Conservation (phyloP, 2,329 filamentous ascomycete genomes). For the Aspergillus sp. region DNA sequence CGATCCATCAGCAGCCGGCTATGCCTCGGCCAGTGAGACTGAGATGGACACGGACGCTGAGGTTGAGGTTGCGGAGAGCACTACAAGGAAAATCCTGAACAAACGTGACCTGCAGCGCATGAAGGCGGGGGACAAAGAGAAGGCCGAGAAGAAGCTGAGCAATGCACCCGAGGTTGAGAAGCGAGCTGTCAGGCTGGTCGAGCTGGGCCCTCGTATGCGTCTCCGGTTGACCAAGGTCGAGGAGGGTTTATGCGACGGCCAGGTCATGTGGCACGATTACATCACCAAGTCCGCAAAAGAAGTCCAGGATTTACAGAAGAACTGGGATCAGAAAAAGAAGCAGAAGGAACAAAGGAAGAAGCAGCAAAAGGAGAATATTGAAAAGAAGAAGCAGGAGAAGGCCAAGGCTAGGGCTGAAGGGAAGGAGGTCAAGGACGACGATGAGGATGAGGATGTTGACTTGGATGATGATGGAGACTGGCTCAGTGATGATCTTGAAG, state of each 20-base stretch:
- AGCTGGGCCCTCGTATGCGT: conserved; percentile 83
- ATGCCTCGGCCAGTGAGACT: conserved; percentile 86
- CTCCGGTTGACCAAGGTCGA: conserved; percentile 91
- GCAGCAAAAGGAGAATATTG: conserved; percentile 82
- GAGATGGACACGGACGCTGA: conserved; percentile 93
- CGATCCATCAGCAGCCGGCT: conserved; percentile 68
- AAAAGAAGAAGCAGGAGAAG: conserved; percentile 66
- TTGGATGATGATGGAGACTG: conserved; percentile 48
- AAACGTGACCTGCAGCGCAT: conserved; percentile 44
- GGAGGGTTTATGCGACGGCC: conserved; percentile 81
- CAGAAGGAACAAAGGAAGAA: conserved; percentile 77
- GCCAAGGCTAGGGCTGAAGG: conserved; percentile 39
- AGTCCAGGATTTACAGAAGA: conserved; percentile 66
- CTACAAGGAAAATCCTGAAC: conserved; percentile 46
- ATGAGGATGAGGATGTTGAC: conserved; percentile 44
- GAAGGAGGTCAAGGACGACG: conserved; percentile 36
- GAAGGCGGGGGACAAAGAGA: conserved; percentile 38
- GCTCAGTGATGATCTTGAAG: conserved; percentile 44
- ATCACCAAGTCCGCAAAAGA: conserved; percentile 77
- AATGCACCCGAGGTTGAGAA: conserved; percentile 58
- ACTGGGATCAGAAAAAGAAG: conserved; percentile 67
- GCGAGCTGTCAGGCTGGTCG: conserved; percentile 81
- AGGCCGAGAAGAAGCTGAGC: conserved; percentile 34
- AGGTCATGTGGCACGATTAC: conserved; percentile 96
- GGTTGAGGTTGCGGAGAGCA: conserved; percentile 66